Conservation (phyloP, 2,329 filamentous ascomycete species). For the Xylaria digitata region DNA sequence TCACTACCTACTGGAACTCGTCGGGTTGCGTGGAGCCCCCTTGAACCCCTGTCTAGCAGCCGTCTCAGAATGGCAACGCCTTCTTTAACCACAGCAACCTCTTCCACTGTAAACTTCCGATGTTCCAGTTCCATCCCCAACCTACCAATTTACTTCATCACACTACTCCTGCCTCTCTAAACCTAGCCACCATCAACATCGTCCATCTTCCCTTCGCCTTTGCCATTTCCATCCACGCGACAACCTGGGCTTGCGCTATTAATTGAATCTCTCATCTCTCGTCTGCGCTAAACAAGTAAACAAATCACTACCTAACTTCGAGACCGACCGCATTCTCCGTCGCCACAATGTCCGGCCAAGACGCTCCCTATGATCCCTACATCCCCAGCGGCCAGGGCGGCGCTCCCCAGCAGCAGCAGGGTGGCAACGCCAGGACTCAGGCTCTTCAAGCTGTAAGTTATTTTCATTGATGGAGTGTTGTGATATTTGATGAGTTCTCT, state of each 20-base stretch:
- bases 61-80: constrained; percentile 40
- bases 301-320: neutral
- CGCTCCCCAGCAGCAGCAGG: constrained; percentile 57
- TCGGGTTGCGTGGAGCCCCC: constrained; percentile 25
- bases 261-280: constrained; percentile 2
- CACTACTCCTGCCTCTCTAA: constrained; percentile 11
- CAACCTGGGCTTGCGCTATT: constrained; percentile 1
- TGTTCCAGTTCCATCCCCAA: constrained; percentile 36
- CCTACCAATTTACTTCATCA: constrained; percentile 6
- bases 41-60: constrained; percentile 13
- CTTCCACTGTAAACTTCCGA: constrained; percentile 19
- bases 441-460: constrained; percentile 86
- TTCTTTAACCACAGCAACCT: constrained; percentile 30
- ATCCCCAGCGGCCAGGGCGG: constrained; percentile 75
- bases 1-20: neutral
- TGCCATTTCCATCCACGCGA: constrained; percentile 27
- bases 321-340: constrained; percentile 20
- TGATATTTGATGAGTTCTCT: constrained; percentile 30
- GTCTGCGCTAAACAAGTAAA: constrained; percentile 10
- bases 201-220: constrained; percentile 25
- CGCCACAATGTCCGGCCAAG: constrained; percentile 63
- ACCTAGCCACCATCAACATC: constrained; percentile 30
- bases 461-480: constrained; percentile 36
- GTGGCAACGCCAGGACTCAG: constrained; percentile 64
- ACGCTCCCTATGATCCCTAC: constrained; percentile 86